Conservation (phyloP, 345 rosid genomes). For the Abelmoschus esculentus region DNA sequence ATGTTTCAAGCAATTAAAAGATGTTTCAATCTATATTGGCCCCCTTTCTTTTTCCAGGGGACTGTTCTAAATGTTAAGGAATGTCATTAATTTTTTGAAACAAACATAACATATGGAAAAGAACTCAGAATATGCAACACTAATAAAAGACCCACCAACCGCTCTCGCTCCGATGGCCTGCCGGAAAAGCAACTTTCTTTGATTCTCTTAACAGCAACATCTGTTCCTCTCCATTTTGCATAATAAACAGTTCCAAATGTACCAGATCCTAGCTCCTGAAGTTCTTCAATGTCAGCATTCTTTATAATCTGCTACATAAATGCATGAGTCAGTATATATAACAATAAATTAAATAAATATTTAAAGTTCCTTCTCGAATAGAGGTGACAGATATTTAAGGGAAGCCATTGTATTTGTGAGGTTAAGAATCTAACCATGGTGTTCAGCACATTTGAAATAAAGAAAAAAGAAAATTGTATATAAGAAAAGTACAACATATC, state of each 20-base stretch:
- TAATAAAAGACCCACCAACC: constrained; percentile 43
- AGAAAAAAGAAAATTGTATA: background rate
- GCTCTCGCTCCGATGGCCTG: constrained; percentile 71
- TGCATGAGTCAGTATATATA: background rate
- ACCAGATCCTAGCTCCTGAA: constrained; percentile 79
- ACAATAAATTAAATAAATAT: background rate
- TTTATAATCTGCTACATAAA: constrained; percentile 49
- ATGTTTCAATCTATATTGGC: background rate
- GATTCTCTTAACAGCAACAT: constrained; percentile 87
- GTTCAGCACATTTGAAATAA: background rate
- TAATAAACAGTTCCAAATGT: constrained; percentile 87
- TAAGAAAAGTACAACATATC: background rate
- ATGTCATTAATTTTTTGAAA: background rate
- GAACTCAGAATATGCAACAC: background rate
- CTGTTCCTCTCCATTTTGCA: constrained; percentile 97
- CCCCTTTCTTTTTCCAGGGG: background rate
- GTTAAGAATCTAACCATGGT: background rate
- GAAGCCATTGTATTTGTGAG: too few species aligned
- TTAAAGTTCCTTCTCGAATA: background rate
- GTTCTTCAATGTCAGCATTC: constrained; percentile 72
- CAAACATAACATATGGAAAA: background rate
- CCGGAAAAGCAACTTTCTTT: constrained; percentile 80
- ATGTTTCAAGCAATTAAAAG: background rate
- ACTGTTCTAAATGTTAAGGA: background rate
- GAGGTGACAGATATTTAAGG: too few species aligned